Percentiles rank a stretch among this genome's conserved stretches.
Conservation (phyloP, 2,329 filamentous ascomycete genomes). For the Paracoccidioides brasiliensis region DNA sequence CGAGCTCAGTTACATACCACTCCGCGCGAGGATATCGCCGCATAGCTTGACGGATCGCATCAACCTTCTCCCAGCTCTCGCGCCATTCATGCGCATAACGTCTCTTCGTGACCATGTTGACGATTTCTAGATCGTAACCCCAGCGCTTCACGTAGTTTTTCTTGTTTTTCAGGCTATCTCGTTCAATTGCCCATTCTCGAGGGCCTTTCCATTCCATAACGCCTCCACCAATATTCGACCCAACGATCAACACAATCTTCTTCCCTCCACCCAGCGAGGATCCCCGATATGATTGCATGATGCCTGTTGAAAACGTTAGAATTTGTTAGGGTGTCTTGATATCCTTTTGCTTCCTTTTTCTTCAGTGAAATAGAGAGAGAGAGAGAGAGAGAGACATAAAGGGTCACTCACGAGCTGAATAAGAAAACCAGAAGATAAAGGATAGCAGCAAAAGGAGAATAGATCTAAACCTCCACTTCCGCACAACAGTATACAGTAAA, state of each 20-base stretch:
- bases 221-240: constrained; percentile 85
- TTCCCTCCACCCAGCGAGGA: constrained; percentile 66
- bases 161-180: constrained; percentile 93
- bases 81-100: constrained; percentile 98
- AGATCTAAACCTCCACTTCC: constrained; percentile 52
- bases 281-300: constrained; percentile 53
- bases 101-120: constrained; percentile 98
- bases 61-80: constrained; percentile 98
- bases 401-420: constrained; percentile 59
- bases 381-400: too few relatives aligned
- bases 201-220: constrained; percentile 99
- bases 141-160: constrained; percentile 71
- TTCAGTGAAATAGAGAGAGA: too few relatives aligned
- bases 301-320: constrained; percentile 36
- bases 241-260: constrained; percentile 87
- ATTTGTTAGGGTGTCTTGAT: too few relatives aligned
- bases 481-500: constrained; percentile 40
- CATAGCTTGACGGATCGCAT: constrained; percentile 77
- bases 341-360: too few relatives aligned
- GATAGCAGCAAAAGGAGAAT: constrained; percentile 48
- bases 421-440: constrained; percentile 52
- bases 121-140: constrained; percentile 92
- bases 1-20: constrained; percentile 50
- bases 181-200: constrained; percentile 93
- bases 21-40: constrained; percentile 90